These are phyloP conservation scores for Plasmodiophora brassicae DNA, from an alignment of 208 protist genomes.

Conservation along the genomic window DNA sequence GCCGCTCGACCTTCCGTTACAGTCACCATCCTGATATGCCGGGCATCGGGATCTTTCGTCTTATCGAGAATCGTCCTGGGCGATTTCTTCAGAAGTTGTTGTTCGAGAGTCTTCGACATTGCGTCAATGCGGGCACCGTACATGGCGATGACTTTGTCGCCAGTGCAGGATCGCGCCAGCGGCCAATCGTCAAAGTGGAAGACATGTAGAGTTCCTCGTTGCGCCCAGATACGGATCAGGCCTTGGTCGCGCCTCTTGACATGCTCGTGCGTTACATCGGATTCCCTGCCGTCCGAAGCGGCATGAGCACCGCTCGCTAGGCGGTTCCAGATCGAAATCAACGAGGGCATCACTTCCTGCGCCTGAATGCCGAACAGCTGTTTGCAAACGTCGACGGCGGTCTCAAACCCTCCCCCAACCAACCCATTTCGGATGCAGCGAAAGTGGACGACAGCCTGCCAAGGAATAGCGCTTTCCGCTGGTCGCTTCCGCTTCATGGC, in stretches of 20 bases:
- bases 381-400: neutral
- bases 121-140: too few relatives aligned
- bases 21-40: too few relatives aligned
- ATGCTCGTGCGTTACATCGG: neutral
- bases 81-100: too few relatives aligned
- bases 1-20: too few relatives aligned
- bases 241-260: too few relatives aligned
- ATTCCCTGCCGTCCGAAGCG: neutral
- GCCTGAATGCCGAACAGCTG: neutral
- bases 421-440: neutral
- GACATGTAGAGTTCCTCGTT: neutral
- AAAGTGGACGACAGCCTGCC: too few relatives aligned
- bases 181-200: conserved; percentile 3
- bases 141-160: too few relatives aligned
- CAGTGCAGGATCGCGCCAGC: neutral
- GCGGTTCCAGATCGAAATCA: conserved; percentile 20
- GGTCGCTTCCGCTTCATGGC: too few relatives aligned
- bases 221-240: neutral
- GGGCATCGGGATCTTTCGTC: too few relatives aligned
- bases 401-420: neutral
- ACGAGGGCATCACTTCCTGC: neutral
- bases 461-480: too few relatives aligned
- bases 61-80: too few relatives aligned
- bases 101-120: too few relatives aligned
- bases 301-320: neutral